These are phyloP conservation scores for Claviceps humidiphila DNA, from an alignment of 2,329 filamentous ascomycete genomes.

Conservation along the genomic window DNA sequence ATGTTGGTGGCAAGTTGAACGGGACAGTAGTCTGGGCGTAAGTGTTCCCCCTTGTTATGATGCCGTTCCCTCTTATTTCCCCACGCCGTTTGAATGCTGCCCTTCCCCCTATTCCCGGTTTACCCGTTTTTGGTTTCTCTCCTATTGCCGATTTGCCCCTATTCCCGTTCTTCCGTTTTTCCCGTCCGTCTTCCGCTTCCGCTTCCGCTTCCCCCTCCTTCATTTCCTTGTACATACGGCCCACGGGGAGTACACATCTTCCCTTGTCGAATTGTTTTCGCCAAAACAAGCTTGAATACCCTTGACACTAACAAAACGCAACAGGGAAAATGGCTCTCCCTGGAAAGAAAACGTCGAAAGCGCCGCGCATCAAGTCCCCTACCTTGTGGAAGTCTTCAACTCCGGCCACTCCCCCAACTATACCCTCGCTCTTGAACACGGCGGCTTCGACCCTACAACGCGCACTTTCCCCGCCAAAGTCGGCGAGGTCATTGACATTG, in stretches of 20 bases:
- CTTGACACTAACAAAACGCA: too few species aligned
- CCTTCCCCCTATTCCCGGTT: too few species aligned
- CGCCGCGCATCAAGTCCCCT: conserved; percentile 3
- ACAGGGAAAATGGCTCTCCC: conserved; percentile 20
- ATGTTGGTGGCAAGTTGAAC: conserved; percentile 15
- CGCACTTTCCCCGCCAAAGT: conserved; percentile 37
- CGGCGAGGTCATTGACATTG: conserved; percentile 43
- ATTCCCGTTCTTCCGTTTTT: too few species aligned
- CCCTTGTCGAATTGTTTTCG: too few species aligned
- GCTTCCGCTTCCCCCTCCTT: too few species aligned
- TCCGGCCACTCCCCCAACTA: conserved; percentile 31
- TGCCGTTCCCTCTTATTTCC: background rate
- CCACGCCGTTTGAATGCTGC: too few species aligned
- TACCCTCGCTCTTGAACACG: conserved; percentile 31
- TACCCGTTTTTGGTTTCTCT: too few species aligned
- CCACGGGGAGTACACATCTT: too few species aligned
- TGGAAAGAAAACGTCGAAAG: conserved; percentile 25
- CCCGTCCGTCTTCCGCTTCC: too few species aligned
- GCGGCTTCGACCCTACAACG: conserved; percentile 39
- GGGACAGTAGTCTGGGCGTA: conserved; percentile 25
- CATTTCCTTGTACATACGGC: too few species aligned
- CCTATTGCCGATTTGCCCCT: too few species aligned
- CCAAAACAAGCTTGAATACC: too few species aligned
- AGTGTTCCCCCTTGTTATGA: background rate
- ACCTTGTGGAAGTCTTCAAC: conserved; percentile 8